Evolutionary conservation across 1,284 basidiomycete species (phyloP).

Genomic region (Trametes pubescens): DNA sequence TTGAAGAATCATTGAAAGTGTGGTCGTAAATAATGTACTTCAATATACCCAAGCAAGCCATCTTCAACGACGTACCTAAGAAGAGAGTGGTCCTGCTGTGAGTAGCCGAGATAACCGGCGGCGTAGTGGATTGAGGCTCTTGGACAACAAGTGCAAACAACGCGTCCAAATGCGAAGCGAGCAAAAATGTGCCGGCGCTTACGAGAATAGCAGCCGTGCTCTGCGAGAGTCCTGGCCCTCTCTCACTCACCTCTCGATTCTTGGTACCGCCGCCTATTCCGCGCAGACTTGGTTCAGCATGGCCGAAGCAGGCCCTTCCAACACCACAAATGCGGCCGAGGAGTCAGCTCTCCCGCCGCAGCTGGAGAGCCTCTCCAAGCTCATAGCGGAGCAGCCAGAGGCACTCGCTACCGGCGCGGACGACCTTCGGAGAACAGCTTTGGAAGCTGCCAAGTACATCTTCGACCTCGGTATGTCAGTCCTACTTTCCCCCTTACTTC

Average conservation of each 20-base stretch:
- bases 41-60: not conserved
- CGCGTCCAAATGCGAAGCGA: constrained; percentile 27
- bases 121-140: constrained; percentile 25
- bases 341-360: constrained; percentile 46
- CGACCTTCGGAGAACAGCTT: constrained; percentile 65
- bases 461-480: constrained; percentile 77
- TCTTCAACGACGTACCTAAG: not conserved
- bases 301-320: constrained; percentile 1
- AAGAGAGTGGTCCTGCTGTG: not conserved
- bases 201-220: not conserved
- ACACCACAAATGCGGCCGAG: constrained; percentile 13
- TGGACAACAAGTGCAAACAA: constrained; percentile 29
- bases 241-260: not conserved
- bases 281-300: constrained; percentile 5
- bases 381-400: constrained; percentile 64
- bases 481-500: not conserved
- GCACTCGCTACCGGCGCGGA: constrained; percentile 62
- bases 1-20: constrained; percentile 33
- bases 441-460: constrained; percentile 77
- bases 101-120: not conserved
- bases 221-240: not conserved
- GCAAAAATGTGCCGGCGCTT: constrained; percentile 31
- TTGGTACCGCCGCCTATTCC: constrained; percentile 4
- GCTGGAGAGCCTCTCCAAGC: constrained; percentile 56
- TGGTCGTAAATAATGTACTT: not conserved